Evolutionary conservation across 1,284 basidiomycete genomes (phyloP).

Genomic region (Ganoderma leucocontextum): DNA sequence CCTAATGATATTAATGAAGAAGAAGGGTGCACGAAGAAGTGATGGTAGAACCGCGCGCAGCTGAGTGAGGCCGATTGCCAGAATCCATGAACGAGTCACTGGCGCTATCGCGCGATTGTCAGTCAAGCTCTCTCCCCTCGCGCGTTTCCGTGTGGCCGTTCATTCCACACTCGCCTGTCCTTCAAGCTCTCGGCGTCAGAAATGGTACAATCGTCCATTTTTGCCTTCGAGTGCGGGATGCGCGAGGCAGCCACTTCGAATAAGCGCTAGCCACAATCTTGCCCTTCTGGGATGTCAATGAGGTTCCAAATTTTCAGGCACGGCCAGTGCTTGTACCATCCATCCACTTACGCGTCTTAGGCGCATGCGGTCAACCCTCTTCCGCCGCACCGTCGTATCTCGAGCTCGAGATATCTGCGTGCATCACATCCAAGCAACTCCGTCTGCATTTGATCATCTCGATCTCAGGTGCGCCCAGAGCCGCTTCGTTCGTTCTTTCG

Average conservation of each 20-base stretch:
- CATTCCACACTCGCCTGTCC: not conserved
- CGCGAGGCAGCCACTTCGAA: not conserved
- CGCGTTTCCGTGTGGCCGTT: not conserved
- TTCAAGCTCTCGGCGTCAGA: not conserved
- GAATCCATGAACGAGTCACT: not conserved
- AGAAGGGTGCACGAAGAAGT: not conserved
- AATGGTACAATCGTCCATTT: not conserved
- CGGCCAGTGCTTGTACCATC: not conserved
- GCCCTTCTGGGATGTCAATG: slow-evolving; percentile 1
- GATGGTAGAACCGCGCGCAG: not conserved
- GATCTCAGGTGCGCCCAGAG: slow-evolving; percentile 3
- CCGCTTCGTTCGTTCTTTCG: not conserved
- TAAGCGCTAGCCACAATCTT: slow-evolving; percentile 8
- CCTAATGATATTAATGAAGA: not conserved
- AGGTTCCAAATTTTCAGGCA: not conserved
- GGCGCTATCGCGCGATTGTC: not conserved
- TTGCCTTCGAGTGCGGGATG: not conserved
- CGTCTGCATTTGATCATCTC: not conserved
- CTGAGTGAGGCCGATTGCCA: not conserved
- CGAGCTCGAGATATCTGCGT: not conserved
- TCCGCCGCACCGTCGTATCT: not conserved
- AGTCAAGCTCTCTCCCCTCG: not conserved
- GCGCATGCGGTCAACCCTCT: not conserved
- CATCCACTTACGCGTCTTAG: too few relatives aligned
- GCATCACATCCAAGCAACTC: not conserved